Evolutionary conservation across 345 rosid species (phyloP), one percentile per base, ranked within the genome.

Genomic region (Eucalyptus dawsonii): DNA sequence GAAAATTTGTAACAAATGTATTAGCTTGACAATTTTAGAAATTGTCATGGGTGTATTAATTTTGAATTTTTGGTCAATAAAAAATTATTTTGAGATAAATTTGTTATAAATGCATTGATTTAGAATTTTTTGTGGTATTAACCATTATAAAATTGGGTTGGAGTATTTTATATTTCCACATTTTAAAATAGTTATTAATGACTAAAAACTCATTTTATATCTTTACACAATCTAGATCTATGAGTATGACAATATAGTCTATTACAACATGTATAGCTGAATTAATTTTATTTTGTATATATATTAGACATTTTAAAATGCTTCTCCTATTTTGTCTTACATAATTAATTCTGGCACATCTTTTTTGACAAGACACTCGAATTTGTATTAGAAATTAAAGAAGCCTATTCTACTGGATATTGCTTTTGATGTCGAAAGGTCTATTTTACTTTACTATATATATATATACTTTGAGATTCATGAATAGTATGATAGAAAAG

Each of bases 321-420:
- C 13, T 76, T 22, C 27, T 40, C 13, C 15, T 40, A 40, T 1
- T 40, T 13, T 40, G 4, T 40, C 3, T 14, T 40, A 40, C 85
- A 2, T 11, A 4, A 72, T 72, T 0, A 3, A 34, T 9, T 9
- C 0, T 0, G 5, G 5, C 1, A 1, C 25, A 72, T 34, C 14
- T 72, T 37, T 72, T 3, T 72, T 0, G 13, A 34, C 4, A 17
- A 5, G 81, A 34, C 4, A 17, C 13, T 72, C 1, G 3, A 76
- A 21, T 76, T 76, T 40, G 3, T 21, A 22, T 22, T 22, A 3
- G 8, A 40, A 40, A 76, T 1, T 76, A 25, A 76, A 76, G 15
- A 37, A 37, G 0, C 9, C 14, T 13, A 3, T 40, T 40, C 29
- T 72, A 76, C 12, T 11, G 0, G 3, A 40, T 22, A 40, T 76